These are phyloP conservation scores for Laetiporus sulphureus DNA, from an alignment of 1,284 basidiomycete species.

Conservation along the genomic window DNA sequence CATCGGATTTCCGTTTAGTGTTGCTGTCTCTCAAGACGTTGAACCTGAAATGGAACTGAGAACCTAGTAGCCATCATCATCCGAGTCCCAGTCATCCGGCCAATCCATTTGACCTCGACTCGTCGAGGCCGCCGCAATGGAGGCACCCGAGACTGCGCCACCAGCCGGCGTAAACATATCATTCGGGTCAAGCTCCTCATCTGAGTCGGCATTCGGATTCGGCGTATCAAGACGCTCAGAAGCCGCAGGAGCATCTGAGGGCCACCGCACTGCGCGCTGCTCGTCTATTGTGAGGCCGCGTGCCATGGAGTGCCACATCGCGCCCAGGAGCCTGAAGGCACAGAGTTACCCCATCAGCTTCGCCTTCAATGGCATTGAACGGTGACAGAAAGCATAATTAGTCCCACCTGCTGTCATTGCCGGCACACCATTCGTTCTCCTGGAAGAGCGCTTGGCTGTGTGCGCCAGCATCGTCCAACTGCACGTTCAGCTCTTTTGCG, in stretches of 20 bases:
- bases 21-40: no score
- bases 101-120: no score
- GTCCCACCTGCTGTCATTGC: constrained; percentile 29
- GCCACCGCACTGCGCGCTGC: constrained; percentile 16
- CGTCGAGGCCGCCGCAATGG: background rate
- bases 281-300: constrained; percentile 23
- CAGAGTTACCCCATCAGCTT: background rate
- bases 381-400: background rate
- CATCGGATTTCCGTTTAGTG: no score
- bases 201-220: constrained; percentile 5
- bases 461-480: constrained; percentile 8
- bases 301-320: constrained; percentile 23
- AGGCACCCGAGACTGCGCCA: background rate
- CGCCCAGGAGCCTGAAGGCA: constrained; percentile 17
- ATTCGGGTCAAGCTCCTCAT: constrained; percentile 20
- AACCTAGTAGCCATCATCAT: no score
- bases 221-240: background rate
- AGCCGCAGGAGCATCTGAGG: background rate
- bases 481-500: constrained; percentile 13
- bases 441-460: constrained; percentile 10
- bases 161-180: constrained; percentile 9
- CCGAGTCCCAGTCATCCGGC: no score
- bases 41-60: no score
- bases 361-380: background rate
- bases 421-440: constrained; percentile 24